Evolutionary conservation across 345 rosid species (phyloP).

Genomic region (Xanthoceras sorbifolium): DNA sequence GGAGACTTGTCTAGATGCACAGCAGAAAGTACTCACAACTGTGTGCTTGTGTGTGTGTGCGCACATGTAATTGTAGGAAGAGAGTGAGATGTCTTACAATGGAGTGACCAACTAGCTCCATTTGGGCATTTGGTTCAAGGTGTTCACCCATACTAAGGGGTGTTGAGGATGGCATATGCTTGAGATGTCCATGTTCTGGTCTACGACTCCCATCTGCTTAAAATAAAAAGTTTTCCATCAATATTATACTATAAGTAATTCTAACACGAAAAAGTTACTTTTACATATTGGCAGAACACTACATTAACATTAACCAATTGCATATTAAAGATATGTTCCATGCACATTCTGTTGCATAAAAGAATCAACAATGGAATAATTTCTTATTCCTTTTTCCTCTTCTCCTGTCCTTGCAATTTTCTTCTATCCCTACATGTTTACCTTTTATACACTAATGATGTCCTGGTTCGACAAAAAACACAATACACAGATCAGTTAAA

Average conservation of each 20-base stretch:
- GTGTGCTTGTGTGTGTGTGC: not conserved
- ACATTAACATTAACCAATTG: too few relatives aligned
- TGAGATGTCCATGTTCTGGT: slow-evolving; percentile 30
- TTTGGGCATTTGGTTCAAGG: slow-evolving; percentile 46
- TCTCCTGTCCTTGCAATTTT: too few relatives aligned
- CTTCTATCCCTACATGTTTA: too few relatives aligned
- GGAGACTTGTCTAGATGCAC: not conserved
- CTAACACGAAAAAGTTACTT: not conserved
- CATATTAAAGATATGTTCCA: too few relatives aligned
- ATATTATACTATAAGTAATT: not conserved
- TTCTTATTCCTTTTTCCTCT: too few relatives aligned
- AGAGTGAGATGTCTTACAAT: slow-evolving; percentile 44
- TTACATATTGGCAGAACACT: not conserved
- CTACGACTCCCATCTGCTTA: slow-evolving; percentile 42
- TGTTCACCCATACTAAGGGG: slow-evolving; percentile 34
- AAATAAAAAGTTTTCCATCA: slow-evolving; percentile 19
- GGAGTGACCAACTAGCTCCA: slow-evolving; percentile 74
- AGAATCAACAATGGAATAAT: too few relatives aligned
- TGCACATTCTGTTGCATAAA: too few relatives aligned
- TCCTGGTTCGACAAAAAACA: too few relatives aligned
- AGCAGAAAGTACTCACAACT: slow-evolving; percentile 1
- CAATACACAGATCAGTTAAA: too few relatives aligned
- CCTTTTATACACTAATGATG: too few relatives aligned
- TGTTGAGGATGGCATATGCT: slow-evolving; percentile 28
- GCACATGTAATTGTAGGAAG: not conserved